Conservation (phyloP, 2,329 filamentous ascomycete species). For the Cephalotrichum gorgonifer region DNA sequence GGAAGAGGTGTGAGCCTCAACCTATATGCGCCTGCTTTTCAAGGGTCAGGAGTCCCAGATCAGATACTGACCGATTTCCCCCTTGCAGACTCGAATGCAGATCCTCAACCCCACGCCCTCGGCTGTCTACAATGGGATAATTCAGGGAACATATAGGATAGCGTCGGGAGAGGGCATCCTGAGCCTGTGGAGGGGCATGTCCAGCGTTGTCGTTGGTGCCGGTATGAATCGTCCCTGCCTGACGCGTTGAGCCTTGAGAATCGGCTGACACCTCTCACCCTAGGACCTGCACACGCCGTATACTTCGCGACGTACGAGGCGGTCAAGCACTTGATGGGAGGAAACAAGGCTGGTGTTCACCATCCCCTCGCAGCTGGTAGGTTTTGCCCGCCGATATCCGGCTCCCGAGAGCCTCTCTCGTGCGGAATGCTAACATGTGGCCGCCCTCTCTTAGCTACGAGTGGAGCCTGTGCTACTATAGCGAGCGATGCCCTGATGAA, state of each 20-base stretch:
- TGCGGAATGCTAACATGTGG: conserved; percentile 7
- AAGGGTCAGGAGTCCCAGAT: not conserved
- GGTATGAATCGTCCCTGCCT: conserved; percentile 47
- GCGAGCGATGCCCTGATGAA: conserved; percentile 99
- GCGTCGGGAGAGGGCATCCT: conserved; percentile 80
- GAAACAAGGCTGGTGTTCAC: conserved; percentile 77
- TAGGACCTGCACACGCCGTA: conserved; percentile 91
- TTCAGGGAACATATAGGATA: conserved; percentile 88
- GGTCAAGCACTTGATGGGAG: conserved; percentile 92
- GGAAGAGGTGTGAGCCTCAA: not conserved
- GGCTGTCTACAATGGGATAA: conserved; percentile 78
- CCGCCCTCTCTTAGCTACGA: conserved; percentile 55
- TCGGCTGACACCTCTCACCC: conserved; percentile 8
- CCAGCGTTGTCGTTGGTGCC: conserved; percentile 89
- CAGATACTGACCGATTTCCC: not conserved
- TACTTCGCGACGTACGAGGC: conserved; percentile 98
- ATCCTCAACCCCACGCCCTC: conserved; percentile 75
- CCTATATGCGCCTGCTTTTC: not conserved
- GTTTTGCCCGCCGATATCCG: conserved; percentile 1
- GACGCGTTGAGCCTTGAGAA: not conserved
- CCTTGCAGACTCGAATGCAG: conserved; percentile 85
- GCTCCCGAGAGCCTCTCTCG: not conserved
- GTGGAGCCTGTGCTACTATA: conserved; percentile 90
- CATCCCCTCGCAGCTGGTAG: conserved; percentile 88
- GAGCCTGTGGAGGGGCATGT: conserved; percentile 92